phyloP scores from a whole-genome alignment of 179 eudicot genomes.

The Spergularia azorica region DNA sequence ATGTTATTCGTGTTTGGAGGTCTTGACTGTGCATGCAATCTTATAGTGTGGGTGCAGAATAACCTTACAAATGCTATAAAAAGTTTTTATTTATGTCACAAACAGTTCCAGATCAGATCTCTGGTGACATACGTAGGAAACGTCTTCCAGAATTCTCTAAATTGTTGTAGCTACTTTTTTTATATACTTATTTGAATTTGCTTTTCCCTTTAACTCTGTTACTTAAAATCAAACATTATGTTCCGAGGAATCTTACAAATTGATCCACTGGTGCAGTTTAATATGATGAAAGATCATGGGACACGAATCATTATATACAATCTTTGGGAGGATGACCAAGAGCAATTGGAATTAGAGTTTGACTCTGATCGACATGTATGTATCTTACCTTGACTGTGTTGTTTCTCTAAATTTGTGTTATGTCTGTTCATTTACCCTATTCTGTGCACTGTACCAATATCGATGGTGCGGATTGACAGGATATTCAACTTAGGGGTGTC shows the following conservation, averaged over 20 bases:
- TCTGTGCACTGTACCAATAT: not conserved
- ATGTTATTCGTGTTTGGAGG: not conserved
- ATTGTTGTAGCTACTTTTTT: not conserved
- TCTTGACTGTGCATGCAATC: not conserved
- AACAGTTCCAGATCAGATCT: not conserved
- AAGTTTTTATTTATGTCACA: too few relatives aligned
- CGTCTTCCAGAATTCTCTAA: too few relatives aligned
- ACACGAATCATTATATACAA: slow-evolving; percentile 85
- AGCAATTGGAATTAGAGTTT: slow-evolving; percentile 86
- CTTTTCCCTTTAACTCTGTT: not conserved
- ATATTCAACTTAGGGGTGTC: slow-evolving; percentile 94
- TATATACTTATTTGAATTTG: not conserved
- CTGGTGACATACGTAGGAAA: not conserved
- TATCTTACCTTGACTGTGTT: not conserved
- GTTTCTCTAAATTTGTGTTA: not conserved
- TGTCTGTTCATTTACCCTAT: slow-evolving; percentile 14
- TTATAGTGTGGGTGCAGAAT: not conserved
- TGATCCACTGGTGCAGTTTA: slow-evolving; percentile 51
- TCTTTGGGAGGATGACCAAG: slow-evolving; percentile 99
- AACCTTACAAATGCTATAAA: not conserved
- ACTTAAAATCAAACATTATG: not conserved
- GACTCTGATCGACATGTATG: slow-evolving; percentile 78
- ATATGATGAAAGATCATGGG: slow-evolving; percentile 76
- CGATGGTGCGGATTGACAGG: slow-evolving; percentile 46
- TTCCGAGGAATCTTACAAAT: not conserved